Base-by-base conservation (phyloP, 2,329 filamentous ascomycete species). In the Colletotrichum musae region DNA sequence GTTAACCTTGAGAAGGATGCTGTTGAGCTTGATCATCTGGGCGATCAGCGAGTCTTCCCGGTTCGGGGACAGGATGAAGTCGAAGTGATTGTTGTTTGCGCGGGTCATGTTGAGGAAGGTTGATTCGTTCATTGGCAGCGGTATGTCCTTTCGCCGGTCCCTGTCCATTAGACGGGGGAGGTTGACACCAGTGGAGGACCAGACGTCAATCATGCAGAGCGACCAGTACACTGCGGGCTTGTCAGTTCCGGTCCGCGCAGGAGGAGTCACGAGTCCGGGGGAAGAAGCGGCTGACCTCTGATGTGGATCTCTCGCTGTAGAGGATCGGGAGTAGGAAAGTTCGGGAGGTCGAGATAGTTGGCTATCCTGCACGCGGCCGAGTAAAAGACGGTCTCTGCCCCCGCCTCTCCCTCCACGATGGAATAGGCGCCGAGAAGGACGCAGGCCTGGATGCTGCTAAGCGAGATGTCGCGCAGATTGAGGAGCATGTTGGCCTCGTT, bases 1-100 rank as follows among this genome's bases (percentile, higher is more conserved):
- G 63, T 83, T 80, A 59, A 85, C 81, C 47, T 80, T 75, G 16
- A 78, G 73, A 10, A 85, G 76, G 10, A 84, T 72, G 16, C 70
- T 71, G 56, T 76, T 76, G n/a, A 77, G 72, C 58, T 72, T 74
- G 47, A 76, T 71, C 73, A 75, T 75, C 45, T 76, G 70, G 2
- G 66, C 67, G 13, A 73, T 64, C 5, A 73, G 64, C 15, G 75
- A 72, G 45, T 72, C 70, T 39, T 71, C 70, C 21, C 70, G 60
- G 43, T 72, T 72, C 3, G 70, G 70, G 1, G 70, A 71, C n/a
- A 72, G 64, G 13, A 72, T 72, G 15, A 72, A 72, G 53, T 72
- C 70, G 6, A 72, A 71, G 26, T 68, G 70, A 21, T 72, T 72
- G 53, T 70, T 72, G 60, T 68, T 72, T 5, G 70, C 70, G 28